Evolutionary conservation across 345 rosid species (phyloP).

Genomic region (Cardamine resedifolia): DNA sequence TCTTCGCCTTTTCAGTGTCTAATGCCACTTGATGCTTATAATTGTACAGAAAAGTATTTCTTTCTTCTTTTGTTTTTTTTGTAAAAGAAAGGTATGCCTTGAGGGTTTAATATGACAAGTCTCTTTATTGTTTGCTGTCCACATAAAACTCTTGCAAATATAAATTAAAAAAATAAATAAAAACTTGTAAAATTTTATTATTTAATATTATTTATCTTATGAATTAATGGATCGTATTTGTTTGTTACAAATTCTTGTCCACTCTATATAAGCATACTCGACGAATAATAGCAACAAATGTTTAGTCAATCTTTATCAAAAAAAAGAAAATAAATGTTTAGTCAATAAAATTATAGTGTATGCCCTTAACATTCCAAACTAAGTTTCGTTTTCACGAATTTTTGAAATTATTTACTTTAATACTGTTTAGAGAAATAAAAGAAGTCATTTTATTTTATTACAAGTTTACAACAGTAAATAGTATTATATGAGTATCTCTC

Average conservation of each 20-base stretch:
- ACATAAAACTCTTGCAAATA: conserved; percentile 23
- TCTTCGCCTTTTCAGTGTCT: conserved; percentile 10
- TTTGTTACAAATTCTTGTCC: conserved; percentile 24
- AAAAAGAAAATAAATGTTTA: background rate
- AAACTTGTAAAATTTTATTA: background rate
- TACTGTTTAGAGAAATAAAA: background rate
- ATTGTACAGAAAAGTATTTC: background rate
- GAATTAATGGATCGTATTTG: conserved; percentile 3
- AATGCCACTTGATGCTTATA: conserved; percentile 24
- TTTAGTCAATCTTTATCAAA: background rate
- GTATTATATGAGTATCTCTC: too few species aligned
- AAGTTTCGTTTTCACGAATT: background rate
- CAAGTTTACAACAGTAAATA: background rate
- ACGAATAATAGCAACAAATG: background rate
- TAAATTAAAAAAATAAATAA: background rate
- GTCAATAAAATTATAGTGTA: background rate
- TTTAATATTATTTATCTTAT: background rate
- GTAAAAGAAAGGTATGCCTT: background rate
- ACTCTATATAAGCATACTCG: background rate
- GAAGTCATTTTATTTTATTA: background rate
- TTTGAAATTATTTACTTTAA: too few species aligned
- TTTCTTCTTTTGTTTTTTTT: background rate
- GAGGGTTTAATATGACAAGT: conserved; percentile 23
- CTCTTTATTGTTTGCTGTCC: conserved; percentile 27
- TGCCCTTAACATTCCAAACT: background rate